Percentiles rank a stretch among this genome's conserved stretches.
phyloP scores from a whole-genome alignment of 2,329 filamentous ascomycete species.

The Colletotrichum nymphaeae region DNA sequence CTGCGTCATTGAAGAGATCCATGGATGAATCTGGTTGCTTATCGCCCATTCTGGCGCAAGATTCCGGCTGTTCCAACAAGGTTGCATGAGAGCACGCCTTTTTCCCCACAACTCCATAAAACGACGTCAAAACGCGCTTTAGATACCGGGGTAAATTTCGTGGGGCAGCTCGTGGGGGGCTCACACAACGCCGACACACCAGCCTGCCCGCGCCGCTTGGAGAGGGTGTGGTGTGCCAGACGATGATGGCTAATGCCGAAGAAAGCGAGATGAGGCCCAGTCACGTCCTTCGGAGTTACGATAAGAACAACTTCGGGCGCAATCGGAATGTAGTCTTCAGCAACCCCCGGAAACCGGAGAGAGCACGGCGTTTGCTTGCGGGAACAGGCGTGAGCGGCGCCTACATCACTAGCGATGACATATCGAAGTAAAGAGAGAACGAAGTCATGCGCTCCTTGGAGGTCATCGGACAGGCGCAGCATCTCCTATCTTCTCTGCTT shows the following conservation, averaged over 20 bases:
- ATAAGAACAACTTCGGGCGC: constrained; percentile 24
- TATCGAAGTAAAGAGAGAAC: background rate
- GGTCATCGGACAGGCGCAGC: background rate
- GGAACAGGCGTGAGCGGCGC: background rate
- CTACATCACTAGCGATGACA: background rate
- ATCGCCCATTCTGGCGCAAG: constrained; percentile 18
- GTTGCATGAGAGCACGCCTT: constrained; percentile 32
- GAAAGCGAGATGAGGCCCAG: constrained; percentile 7
- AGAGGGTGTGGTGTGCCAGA: constrained; percentile 23
- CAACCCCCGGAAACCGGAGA: background rate
- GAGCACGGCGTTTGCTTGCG: too few species aligned
- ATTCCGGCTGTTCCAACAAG: constrained; percentile 27
- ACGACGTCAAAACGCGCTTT: constrained; percentile 33
- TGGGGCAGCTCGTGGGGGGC: constrained; percentile 33
- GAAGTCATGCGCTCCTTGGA: background rate
- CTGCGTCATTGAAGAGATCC: constrained; percentile 18
- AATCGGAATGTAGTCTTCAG: background rate
- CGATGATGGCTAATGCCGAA: constrained; percentile 10
- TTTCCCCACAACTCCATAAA: constrained; percentile 37
- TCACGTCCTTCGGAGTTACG: constrained; percentile 23
- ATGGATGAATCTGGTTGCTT: constrained; percentile 7
- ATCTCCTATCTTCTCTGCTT: background rate
- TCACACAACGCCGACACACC: constrained; percentile 22
- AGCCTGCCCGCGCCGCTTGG: constrained; percentile 1
- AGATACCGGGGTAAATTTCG: constrained; percentile 28